Conservation (phyloP, 2,329 filamentous ascomycete genomes). For the Paraconiothyrium sp. region DNA sequence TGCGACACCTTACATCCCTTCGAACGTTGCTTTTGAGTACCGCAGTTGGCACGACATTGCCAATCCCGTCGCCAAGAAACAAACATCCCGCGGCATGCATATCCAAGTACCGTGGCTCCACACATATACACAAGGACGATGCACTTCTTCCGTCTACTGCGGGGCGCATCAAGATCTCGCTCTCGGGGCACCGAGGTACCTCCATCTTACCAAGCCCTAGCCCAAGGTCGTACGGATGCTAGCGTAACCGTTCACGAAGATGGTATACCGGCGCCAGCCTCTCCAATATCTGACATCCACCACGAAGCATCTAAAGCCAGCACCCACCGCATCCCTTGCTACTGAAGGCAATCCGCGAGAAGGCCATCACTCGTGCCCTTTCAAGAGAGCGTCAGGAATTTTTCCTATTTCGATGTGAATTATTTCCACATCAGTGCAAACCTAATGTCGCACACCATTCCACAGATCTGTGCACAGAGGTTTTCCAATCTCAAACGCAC, state of each 20-base stretch:
- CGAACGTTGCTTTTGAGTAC: background rate
- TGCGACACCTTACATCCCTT: background rate
- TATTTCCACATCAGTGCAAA: too few relatives aligned
- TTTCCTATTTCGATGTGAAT: background rate
- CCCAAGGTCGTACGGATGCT: background rate
- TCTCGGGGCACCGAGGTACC: background rate
- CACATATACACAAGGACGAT: background rate
- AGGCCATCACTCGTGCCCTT: too few relatives aligned
- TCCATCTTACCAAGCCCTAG: background rate
- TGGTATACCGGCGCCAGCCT: background rate
- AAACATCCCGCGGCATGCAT: background rate
- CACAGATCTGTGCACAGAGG: background rate
- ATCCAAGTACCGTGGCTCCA: background rate
- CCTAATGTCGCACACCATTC: background rate
- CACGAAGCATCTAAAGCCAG: background rate
- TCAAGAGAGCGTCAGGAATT: too few relatives aligned
- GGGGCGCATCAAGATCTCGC: background rate
- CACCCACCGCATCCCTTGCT: background rate
- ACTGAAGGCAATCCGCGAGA: background rate
- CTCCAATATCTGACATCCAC: background rate
- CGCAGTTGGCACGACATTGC: background rate
- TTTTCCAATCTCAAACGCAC: background rate
- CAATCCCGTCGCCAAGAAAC: slow-evolving; percentile 1
- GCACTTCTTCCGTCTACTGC: background rate
- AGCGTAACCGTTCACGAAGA: background rate